phyloP scores from a whole-genome alignment of 768 basidiomycete species.

The Mycena vulgaris region DNA sequence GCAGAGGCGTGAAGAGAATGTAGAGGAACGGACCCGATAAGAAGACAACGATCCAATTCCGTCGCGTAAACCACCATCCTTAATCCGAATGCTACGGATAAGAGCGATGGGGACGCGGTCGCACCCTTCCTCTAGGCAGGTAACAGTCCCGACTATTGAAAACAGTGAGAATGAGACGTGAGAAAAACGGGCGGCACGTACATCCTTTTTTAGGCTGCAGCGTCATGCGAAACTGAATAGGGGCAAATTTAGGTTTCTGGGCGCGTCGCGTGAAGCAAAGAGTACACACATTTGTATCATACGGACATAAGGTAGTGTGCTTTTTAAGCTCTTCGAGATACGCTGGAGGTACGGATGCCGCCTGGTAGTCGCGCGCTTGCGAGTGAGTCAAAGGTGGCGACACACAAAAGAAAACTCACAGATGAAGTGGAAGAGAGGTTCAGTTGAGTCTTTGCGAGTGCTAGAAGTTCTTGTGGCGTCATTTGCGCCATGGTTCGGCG shows the following conservation, averaged over 20 bases:
- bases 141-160: slow-evolving; percentile 57
- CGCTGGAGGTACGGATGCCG: slow-evolving; percentile 44
- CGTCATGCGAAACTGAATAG: slow-evolving; percentile 22
- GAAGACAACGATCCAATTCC: slow-evolving; percentile 65
- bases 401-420: slow-evolving; percentile 18
- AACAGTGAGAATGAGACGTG: slow-evolving; percentile 20
- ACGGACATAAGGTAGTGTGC: slow-evolving; percentile 50
- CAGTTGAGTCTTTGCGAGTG: slow-evolving; percentile 23
- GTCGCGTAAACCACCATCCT: slow-evolving; percentile 58
- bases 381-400: neutral
- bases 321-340: slow-evolving; percentile 54
- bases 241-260: neutral
- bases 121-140: slow-evolving; percentile 67
- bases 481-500: slow-evolving; percentile 7
- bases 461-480: neutral
- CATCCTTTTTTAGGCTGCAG: slow-evolving; percentile 30
- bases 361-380: slow-evolving; percentile 19
- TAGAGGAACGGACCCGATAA: slow-evolving; percentile 57
- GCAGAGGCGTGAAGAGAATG: neutral
- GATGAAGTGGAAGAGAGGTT: slow-evolving; percentile 18
- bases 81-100: slow-evolving; percentile 41
- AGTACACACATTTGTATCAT: slow-evolving; percentile 52
- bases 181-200: slow-evolving; percentile 25
- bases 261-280: neutral
- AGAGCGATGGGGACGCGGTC: slow-evolving; percentile 51